phyloP scores from a whole-genome alignment of 2,329 filamentous ascomycete species.

The Diaporthe aspalathi region DNA sequence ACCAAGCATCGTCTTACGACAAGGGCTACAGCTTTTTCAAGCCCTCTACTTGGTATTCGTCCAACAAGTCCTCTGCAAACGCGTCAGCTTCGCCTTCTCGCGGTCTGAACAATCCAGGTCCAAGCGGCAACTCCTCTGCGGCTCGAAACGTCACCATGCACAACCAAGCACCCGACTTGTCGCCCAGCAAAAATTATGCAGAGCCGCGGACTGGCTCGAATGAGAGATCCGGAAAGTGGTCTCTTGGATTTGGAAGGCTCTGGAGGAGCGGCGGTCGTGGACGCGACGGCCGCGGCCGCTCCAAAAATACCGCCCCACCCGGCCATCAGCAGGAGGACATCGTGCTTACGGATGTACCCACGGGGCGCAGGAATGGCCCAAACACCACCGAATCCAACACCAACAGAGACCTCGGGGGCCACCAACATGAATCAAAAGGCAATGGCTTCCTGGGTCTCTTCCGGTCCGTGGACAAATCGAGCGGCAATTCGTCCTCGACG shows the following conservation, averaged over 20 bases:
- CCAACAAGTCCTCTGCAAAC: conserved; percentile 4
- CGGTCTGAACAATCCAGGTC: conserved; percentile 19
- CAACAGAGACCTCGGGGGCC: conserved; percentile 20
- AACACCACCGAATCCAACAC: neutral
- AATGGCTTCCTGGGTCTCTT: conserved; percentile 14
- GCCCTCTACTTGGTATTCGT: conserved; percentile 30
- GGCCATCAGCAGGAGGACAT: conserved; percentile 28
- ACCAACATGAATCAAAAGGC: conserved; percentile 17
- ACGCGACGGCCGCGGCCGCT: conserved; percentile 13
- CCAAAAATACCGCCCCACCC: conserved; percentile 32
- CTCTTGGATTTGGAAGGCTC: conserved; percentile 19
- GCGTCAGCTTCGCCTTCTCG: conserved; percentile 17
- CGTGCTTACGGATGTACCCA: conserved; percentile 28
- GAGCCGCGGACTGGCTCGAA: neutral
- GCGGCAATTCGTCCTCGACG: neutral
- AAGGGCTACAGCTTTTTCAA: conserved; percentile 35
- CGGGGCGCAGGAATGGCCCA: conserved; percentile 7
- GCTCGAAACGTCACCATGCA: conserved; percentile 23
- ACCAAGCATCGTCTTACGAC: conserved; percentile 22
- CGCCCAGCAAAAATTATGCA: conserved; percentile 30
- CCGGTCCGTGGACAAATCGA: conserved; percentile 13
- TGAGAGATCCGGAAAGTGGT: neutral
- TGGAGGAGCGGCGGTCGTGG: conserved; percentile 27
- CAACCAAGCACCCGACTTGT: conserved; percentile 29
- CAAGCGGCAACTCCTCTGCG: conserved; percentile 12